Percentiles rank a stretch among this genome's conserved stretches.
These are phyloP conservation scores for Escovopsis sp. DNA, from an alignment of 2,329 filamentous ascomycete species.

Conservation along the genomic window DNA sequence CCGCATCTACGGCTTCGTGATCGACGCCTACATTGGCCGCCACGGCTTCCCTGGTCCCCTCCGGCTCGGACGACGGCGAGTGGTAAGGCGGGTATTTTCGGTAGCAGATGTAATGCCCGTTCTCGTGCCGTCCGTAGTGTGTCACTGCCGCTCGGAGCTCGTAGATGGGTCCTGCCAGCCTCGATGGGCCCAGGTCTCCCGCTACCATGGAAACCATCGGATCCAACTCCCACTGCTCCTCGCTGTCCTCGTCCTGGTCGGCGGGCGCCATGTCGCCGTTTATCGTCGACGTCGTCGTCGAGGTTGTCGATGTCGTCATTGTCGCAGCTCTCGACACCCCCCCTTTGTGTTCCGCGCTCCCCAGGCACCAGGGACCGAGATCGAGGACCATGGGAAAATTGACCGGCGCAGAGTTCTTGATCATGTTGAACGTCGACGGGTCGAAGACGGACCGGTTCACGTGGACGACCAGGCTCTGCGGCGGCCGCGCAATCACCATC, in stretches of 20 bases:
- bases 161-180: constrained; percentile 48
- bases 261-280: constrained; percentile 1
- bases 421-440: constrained; percentile 61
- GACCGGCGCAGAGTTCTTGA: constrained; percentile 72
- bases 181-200: constrained; percentile 33
- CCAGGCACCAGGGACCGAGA: constrained; percentile 73
- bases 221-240: constrained; percentile 57
- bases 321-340: no score
- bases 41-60: neutral
- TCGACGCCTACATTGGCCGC: neutral
- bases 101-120: constrained; percentile 91
- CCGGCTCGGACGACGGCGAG: constrained; percentile 1
- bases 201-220: constrained; percentile 62
- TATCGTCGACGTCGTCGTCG: neutral
- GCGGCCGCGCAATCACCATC: constrained; percentile 68
- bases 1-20: constrained; percentile 1
- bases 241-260: constrained; percentile 12
- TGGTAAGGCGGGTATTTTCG: constrained; percentile 44
- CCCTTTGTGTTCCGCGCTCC: constrained; percentile 28
- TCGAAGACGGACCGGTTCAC: constrained; percentile 88
- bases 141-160: constrained; percentile 73
- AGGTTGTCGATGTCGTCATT: no score
- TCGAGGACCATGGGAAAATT: constrained; percentile 62
- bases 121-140: constrained; percentile 82
- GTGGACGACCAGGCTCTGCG: constrained; percentile 69